Evolutionary conservation across 1,284 basidiomycete species (phyloP), one percentile per base, ranked within the genome.

Genomic region (Fereydounia khargensis): DNA sequence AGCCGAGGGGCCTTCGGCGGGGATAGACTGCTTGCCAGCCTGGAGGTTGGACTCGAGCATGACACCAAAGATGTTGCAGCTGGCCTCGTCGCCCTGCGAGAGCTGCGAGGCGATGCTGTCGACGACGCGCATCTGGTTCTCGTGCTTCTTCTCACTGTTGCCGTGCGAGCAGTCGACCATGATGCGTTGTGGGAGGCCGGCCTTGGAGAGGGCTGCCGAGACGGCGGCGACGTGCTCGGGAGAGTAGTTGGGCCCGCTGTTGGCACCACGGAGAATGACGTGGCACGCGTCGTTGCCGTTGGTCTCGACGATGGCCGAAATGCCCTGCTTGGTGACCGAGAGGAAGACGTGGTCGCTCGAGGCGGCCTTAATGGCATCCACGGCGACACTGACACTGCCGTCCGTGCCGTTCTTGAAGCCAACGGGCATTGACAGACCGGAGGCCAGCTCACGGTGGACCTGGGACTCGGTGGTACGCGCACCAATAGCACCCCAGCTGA

Each of bases 401-500:
- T 75, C 73, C 4, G 73, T 81, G 14, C 80, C 81, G 68, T 83
- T 82, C 75, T 84, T 83, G 80, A 83, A 83, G n/a, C 82, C 82
- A 20, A 92, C 90, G 8, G 88, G 86, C 87, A 94, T 91, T 20
- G 87, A 89, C 10, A 94, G 80, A 1, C 87, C 91, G 16, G 86
- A 88, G 3, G 84, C 83, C 13, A 91, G 79, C 75, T 91, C 73
- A 32, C 94, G 85, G 77, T 98, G 94, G 5, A 97, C 87, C 77
- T 98, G 94, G 3, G 89, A 92, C 77, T 98, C 94, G 8, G 94
- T 97, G 10, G 71, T 74, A 20, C 70, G 43, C 4, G 64, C 70
- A 21, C 94, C 94, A 60, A 98, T 97, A 3, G 94, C 94, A 43
- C 94, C 94, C 94, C 94, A 98, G 3, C 88, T 85, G 40, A 96